phyloP scores from a whole-genome alignment of 108 stramenopile species.

The Skeletonema menzelii region DNA sequence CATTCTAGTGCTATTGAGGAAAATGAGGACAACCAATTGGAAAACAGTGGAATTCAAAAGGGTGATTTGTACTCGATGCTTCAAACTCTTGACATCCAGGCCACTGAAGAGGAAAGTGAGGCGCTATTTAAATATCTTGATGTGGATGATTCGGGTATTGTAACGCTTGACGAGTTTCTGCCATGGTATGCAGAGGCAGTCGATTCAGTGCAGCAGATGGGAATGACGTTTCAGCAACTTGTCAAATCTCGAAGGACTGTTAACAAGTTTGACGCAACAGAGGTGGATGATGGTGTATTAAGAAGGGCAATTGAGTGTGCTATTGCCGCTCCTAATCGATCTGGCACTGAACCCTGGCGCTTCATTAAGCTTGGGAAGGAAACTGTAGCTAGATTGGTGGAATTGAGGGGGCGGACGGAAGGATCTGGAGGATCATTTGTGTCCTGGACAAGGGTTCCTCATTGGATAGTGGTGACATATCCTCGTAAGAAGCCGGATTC shows the following conservation, averaged over 20 bases:
- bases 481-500: constrained; percentile 29
- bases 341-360: constrained; percentile 67
- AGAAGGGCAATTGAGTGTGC: constrained; percentile 67
- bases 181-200: constrained; percentile 73
- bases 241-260: constrained; percentile 63
- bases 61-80: constrained; percentile 48
- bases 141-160: constrained; percentile 45
- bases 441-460: constrained; percentile 59
- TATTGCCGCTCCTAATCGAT: constrained; percentile 70
- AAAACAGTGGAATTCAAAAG: constrained; percentile 32
- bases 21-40: constrained; percentile 15
- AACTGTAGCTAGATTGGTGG: constrained; percentile 54
- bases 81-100: constrained; percentile 55
- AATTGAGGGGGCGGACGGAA: constrained; percentile 30
- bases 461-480: constrained; percentile 73
- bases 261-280: constrained; percentile 62
- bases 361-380: constrained; percentile 64
- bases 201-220: constrained; percentile 49
- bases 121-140: constrained; percentile 66
- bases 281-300: constrained; percentile 61
- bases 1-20: constrained; percentile 11
- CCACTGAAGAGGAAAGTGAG: constrained; percentile 51
- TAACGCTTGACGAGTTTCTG: constrained; percentile 62
- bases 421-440: constrained; percentile 32
- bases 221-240: constrained; percentile 50